phyloP scores from a whole-genome alignment of 805 yeast species.

The Yarrowia divulgata region DNA sequence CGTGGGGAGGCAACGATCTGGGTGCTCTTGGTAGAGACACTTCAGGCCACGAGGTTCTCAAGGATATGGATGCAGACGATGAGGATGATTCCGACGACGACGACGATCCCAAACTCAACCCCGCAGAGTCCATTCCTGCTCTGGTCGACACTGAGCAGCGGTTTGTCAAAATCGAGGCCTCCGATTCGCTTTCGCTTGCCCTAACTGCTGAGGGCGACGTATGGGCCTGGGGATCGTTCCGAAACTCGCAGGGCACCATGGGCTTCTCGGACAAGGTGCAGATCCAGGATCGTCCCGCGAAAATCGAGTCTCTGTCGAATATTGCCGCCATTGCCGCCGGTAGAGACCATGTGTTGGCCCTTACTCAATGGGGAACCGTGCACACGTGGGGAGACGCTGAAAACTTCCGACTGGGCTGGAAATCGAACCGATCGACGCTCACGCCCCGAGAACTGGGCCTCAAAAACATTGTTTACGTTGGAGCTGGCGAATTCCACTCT shows the following conservation, averaged over 20 bases:
- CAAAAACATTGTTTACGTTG: slow-evolving; percentile 76
- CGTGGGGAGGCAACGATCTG: slow-evolving; percentile 98
- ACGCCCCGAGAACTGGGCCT: slow-evolving; percentile 84
- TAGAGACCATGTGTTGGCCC: slow-evolving; percentile 86
- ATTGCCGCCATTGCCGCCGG: slow-evolving; percentile 89
- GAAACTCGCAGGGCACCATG: slow-evolving; percentile 73
- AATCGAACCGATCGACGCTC: slow-evolving; percentile 53
- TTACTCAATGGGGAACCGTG: slow-evolving; percentile 84
- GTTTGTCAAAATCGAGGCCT: slow-evolving; percentile 84
- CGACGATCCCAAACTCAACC: slow-evolving; percentile 85
- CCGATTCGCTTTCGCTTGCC: slow-evolving; percentile 88
- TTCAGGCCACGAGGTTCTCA: slow-evolving; percentile 65
- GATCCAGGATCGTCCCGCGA: slow-evolving; percentile 72
- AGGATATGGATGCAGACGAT: slow-evolving; percentile 70
- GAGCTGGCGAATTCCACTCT: slow-evolving; percentile 94
- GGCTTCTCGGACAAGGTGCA: slow-evolving; percentile 75
- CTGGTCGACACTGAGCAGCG: slow-evolving; percentile 63
- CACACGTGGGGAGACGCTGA: slow-evolving; percentile 99
- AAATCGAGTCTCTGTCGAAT: slow-evolving; percentile 67
- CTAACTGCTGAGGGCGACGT: slow-evolving; percentile 83
- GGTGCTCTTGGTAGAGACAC: slow-evolving; percentile 89
- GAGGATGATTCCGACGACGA: slow-evolving; percentile 64
- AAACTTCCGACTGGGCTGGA: slow-evolving; percentile 89
- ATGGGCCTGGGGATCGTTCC: slow-evolving; percentile 97
- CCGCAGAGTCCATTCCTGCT: slow-evolving; percentile 87